These are phyloP conservation scores for Penicillium sp. DNA, from an alignment of 2,329 filamentous ascomycete species.

Conservation along the genomic window DNA sequence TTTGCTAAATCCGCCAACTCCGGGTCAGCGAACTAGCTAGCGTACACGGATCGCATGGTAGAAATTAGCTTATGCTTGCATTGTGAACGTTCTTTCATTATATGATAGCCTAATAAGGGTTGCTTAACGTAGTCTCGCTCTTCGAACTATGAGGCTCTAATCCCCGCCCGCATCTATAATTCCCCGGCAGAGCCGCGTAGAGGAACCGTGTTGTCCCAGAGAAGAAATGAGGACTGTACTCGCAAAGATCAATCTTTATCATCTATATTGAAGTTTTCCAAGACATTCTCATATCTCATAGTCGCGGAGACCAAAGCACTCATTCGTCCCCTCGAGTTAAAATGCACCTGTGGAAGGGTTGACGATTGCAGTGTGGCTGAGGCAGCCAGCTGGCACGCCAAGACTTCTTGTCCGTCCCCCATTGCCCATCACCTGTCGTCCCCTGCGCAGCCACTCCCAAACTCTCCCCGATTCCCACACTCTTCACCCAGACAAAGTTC, in stretches of 20 bases:
- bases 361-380: constrained; percentile 2
- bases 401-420: neutral
- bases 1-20: neutral
- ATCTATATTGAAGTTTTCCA: too few relatives aligned
- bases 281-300: too few relatives aligned
- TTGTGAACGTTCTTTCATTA: neutral
- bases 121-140: neutral
- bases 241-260: too few relatives aligned
- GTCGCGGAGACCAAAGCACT: neutral
- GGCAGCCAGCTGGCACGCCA: neutral
- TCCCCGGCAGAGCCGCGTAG: constrained; percentile 3
- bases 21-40: neutral
- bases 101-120: neutral
- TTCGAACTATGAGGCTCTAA: constrained; percentile 4
- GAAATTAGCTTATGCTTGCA: neutral
- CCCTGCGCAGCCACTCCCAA: neutral
- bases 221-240: neutral
- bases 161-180: constrained; percentile 1
- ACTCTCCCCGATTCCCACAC: too few relatives aligned
- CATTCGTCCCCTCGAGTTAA: neutral
- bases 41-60: neutral
- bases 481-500: neutral
- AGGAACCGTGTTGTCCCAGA: neutral
- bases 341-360: neutral
- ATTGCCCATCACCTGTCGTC: neutral